These are phyloP conservation scores for Zychaea mexicana DNA, from an alignment of 371 early-diverging fungal species.

Conservation along the genomic window DNA sequence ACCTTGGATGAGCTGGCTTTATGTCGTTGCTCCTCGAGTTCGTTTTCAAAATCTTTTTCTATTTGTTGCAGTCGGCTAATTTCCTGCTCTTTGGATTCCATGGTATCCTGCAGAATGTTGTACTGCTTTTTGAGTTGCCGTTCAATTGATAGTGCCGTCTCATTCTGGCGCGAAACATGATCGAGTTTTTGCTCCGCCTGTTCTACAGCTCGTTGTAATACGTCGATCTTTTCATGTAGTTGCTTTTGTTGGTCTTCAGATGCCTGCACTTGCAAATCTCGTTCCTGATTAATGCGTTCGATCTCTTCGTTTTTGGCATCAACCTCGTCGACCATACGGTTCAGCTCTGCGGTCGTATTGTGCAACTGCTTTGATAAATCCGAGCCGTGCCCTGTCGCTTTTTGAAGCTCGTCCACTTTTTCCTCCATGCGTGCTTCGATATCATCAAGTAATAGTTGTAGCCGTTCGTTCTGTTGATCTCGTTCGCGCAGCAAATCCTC, in stretches of 20 bases:
- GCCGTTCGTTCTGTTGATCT: neutral
- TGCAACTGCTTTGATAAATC: neutral
- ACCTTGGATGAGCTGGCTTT: neutral
- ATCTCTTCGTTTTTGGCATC: neutral
- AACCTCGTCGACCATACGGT: neutral
- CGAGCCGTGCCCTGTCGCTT: neutral
- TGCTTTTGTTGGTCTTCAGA: conserved; percentile 10
- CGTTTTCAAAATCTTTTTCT: neutral
- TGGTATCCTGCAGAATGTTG: neutral
- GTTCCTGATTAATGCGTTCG: neutral
- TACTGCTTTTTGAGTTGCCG: neutral
- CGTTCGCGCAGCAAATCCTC: neutral
- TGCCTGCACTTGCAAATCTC: neutral
- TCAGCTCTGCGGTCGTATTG: neutral
- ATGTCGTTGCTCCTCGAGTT: neutral
- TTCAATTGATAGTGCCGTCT: neutral
- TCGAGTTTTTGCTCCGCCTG: conserved; percentile 6
- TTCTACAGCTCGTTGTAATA: conserved; percentile 35
- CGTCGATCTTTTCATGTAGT: conserved; percentile 35
- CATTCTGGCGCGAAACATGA: neutral
- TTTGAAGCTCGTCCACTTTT: neutral
- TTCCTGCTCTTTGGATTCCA: neutral
- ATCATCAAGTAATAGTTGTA: neutral
- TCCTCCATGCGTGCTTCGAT: neutral
- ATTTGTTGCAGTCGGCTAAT: neutral